Conservation (phyloP, 163 green algal genomes). For the Scenedesmus sp. region DNA sequence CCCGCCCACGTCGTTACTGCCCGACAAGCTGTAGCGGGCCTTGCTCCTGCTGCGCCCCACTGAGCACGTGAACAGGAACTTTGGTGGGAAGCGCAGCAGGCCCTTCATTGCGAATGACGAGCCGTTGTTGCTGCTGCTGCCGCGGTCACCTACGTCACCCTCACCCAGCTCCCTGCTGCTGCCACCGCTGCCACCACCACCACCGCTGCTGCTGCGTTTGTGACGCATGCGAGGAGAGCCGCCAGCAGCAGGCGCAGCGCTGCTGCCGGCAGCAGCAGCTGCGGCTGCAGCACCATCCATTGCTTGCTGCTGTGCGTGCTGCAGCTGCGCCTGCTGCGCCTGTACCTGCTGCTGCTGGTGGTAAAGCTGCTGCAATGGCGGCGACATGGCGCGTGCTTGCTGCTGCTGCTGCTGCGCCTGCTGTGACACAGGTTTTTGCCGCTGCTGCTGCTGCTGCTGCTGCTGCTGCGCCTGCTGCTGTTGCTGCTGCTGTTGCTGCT, state of each 20-base stretch:
- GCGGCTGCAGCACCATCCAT: conserved; percentile 9
- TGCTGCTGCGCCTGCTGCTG: background rate
- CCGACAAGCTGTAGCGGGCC: conserved; percentile 79
- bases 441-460: conserved; percentile 32
- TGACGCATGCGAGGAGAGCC: conserved; percentile 8
- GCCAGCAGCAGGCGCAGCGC: background rate
- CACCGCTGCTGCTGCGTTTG: conserved; percentile 47
- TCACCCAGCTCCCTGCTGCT: background rate
- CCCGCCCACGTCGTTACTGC: conserved; percentile 78
- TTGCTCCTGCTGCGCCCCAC: conserved; percentile 81
- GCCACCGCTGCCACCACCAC: background rate
- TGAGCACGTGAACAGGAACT: conserved; percentile 90
- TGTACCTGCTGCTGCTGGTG: conserved; percentile 44
- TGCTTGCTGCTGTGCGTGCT: conserved; percentile 30
- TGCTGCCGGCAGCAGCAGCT: background rate
- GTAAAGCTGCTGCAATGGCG: conserved; percentile 22
- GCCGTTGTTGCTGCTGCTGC: conserved; percentile 36
- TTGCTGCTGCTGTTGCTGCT: background rate
- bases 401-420: too few species aligned
- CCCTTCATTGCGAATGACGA: background rate
- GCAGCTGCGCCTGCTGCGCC: conserved; percentile 5
- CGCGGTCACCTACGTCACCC: background rate
- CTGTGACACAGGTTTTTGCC: too few species aligned
- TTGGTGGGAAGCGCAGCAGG: conserved; percentile 76
- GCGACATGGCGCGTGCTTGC: background rate